Percentiles rank a stretch among this genome's conserved stretches.
These are phyloP conservation scores for Akanthomyces uredinophilus DNA, from an alignment of 2,329 filamentous ascomycete species.

Conservation along the genomic window DNA sequence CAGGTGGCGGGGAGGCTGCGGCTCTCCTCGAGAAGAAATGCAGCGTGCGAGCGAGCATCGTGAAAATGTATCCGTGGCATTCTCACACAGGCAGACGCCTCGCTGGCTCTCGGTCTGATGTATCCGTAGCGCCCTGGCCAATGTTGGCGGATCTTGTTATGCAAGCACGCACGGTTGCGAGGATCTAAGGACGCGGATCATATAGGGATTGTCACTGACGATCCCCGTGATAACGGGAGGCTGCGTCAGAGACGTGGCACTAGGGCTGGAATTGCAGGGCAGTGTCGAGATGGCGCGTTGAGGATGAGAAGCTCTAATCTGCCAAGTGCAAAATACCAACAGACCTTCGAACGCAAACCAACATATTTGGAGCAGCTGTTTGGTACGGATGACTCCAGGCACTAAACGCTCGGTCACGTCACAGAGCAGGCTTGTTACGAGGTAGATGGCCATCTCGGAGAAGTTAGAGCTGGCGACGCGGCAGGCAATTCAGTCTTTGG, in stretches of 20 bases:
- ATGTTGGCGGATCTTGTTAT: background rate
- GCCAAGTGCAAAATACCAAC: background rate
- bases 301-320: background rate
- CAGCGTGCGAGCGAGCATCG: too few relatives aligned
- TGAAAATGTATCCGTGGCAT: too few relatives aligned
- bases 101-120: background rate
- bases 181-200: background rate
- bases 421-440: background rate
- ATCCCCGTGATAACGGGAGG: background rate
- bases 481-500: background rate
- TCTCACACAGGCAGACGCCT: background rate
- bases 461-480: background rate
- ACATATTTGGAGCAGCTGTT: background rate
- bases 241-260: background rate
- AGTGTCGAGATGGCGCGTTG: background rate
- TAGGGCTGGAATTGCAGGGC: background rate
- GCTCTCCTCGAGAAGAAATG: too few relatives aligned
- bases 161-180: background rate
- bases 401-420: too few relatives aligned
- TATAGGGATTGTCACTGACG: background rate
- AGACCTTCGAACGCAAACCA: background rate
- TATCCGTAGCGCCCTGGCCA: background rate
- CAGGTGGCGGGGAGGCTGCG: background rate
- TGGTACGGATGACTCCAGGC: too few relatives aligned
- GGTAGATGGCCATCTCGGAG: background rate